Evolutionary conservation across 2,329 filamentous ascomycete species (phyloP).

Genomic region (Verticillium isaacii): DNA sequence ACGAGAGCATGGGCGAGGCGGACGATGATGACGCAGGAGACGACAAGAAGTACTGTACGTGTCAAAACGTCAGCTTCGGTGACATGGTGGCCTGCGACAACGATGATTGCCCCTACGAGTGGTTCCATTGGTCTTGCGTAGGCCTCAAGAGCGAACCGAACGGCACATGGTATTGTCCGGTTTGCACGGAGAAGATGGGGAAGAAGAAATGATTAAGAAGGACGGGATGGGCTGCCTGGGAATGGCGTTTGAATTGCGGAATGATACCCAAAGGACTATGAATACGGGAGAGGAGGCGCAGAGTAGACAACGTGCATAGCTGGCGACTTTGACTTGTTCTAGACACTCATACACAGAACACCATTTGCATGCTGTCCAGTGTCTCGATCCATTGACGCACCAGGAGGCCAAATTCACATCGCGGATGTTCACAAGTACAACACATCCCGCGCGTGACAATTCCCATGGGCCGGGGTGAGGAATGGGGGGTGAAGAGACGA

Average conservation of each 20-base stretch:
- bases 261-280: slow-evolving; percentile 6
- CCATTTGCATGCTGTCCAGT: no score
- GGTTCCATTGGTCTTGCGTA: slow-evolving; percentile 81
- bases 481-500: neutral
- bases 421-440: no score
- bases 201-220: slow-evolving; percentile 26
- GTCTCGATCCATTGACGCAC: no score
- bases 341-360: no score
- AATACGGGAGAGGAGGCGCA: no score
- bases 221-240: neutral
- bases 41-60: slow-evolving; percentile 79
- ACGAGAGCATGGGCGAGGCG: slow-evolving; percentile 51
- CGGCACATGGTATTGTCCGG: slow-evolving; percentile 64
- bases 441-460: no score
- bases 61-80: slow-evolving; percentile 77
- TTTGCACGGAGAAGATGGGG: slow-evolving; percentile 50
- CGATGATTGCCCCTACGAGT: slow-evolving; percentile 73
- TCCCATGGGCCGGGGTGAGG: neutral
- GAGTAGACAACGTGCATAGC: no score
- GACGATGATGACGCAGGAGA: slow-evolving; percentile 68
- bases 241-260: neutral
- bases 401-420: no score
- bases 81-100: slow-evolving; percentile 91
- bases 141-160: slow-evolving; percentile 64
- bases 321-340: neutral